phyloP scores from a whole-genome alignment of 2,329 filamentous ascomycete species.

The Stagonosporopsis cucurbitacearum region DNA sequence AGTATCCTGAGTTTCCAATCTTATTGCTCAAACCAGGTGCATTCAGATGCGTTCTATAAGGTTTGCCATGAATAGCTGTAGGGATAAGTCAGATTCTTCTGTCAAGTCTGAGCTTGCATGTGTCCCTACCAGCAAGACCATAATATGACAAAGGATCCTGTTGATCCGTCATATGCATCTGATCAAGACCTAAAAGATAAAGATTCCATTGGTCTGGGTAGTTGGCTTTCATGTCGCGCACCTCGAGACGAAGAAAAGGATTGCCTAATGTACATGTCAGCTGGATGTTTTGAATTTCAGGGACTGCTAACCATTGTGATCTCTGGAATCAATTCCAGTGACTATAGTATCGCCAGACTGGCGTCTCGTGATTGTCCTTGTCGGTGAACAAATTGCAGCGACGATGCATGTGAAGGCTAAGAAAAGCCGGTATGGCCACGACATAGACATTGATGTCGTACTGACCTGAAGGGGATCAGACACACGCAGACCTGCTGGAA shows the following conservation, averaged over 20 bases:
- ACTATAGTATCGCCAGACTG: conserved; percentile 22
- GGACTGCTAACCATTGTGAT: conserved; percentile 21
- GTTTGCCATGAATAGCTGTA: conserved; percentile 44
- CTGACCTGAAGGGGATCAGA: background rate
- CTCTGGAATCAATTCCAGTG: conserved; percentile 27
- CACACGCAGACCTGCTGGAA: background rate
- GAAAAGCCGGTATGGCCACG: conserved; percentile 1
- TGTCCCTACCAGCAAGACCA: conserved; percentile 71
- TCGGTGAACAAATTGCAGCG: conserved; percentile 15
- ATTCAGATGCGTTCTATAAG: conserved; percentile 46
- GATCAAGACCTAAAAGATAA: conserved; percentile 74
- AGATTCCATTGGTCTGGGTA: conserved; percentile 72
- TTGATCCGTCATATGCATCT: conserved; percentile 72
- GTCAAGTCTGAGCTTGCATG: fast-evolving
- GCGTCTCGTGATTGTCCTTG: background rate
- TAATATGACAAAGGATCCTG: conserved; percentile 73
- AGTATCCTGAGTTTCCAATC: conserved; percentile 65
- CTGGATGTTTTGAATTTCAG: background rate
- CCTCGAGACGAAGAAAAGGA: conserved; percentile 63
- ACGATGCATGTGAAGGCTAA: conserved; percentile 11
- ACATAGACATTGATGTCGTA: conserved; percentile 16
- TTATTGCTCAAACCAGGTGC: conserved; percentile 44
- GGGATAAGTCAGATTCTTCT: too few relatives aligned
- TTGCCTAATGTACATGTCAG: conserved; percentile 31
- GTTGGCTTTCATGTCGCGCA: conserved; percentile 68